Evolutionary conservation across 2,329 filamentous ascomycete species (phyloP).

Genomic region (Diplocarpon mali): DNA sequence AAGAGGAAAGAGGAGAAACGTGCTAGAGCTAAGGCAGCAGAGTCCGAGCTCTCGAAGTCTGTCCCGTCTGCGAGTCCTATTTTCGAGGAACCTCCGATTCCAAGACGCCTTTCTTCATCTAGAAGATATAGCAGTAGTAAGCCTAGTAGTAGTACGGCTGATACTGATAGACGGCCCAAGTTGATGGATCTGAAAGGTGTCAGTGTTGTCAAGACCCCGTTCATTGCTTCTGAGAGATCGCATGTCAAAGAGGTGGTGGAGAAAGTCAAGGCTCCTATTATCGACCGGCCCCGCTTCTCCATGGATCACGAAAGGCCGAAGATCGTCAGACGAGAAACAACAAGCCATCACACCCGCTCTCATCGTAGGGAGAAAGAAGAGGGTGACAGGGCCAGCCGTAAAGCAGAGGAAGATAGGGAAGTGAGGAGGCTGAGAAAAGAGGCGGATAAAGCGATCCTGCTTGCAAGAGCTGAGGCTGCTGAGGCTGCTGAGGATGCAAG

Average conservation of each 20-base stretch:
- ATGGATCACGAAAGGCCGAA: slow-evolving; percentile 16
- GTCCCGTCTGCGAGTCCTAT: slow-evolving; percentile 5
- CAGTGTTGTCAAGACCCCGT: slow-evolving; percentile 21
- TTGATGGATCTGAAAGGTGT: slow-evolving; percentile 17
- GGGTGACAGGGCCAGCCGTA: slow-evolving; percentile 12
- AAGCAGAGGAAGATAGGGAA: slow-evolving; percentile 19
- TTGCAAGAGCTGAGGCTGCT: slow-evolving; percentile 17
- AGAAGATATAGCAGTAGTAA: slow-evolving; percentile 13
- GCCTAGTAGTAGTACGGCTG: slow-evolving; percentile 8
- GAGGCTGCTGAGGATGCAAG: slow-evolving; percentile 8
- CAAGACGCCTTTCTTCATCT: slow-evolving; percentile 10
- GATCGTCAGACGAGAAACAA: slow-evolving; percentile 3
- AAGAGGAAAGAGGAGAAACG: slow-evolving; percentile 21
- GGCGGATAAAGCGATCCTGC: slow-evolving; percentile 16
- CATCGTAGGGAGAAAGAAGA: slow-evolving; percentile 13
- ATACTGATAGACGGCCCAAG: slow-evolving; percentile 13
- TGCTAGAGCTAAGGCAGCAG: slow-evolving; percentile 12
- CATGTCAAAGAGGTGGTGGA: slow-evolving; percentile 14
- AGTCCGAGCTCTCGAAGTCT: slow-evolving; percentile 3
- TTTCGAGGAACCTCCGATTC: slow-evolving; percentile 6
- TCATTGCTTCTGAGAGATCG: slow-evolving; percentile 17
- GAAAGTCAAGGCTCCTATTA: slow-evolving; percentile 11
- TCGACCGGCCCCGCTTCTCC: slow-evolving; percentile 16
- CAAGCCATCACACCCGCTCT: slow-evolving; percentile 8
- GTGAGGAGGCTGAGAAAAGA: slow-evolving; percentile 17